Evolutionary conservation across 208 protist genomes (phyloP), one percentile per base, ranked within the genome.

Genomic region (Tetramitus jugosus): DNA sequence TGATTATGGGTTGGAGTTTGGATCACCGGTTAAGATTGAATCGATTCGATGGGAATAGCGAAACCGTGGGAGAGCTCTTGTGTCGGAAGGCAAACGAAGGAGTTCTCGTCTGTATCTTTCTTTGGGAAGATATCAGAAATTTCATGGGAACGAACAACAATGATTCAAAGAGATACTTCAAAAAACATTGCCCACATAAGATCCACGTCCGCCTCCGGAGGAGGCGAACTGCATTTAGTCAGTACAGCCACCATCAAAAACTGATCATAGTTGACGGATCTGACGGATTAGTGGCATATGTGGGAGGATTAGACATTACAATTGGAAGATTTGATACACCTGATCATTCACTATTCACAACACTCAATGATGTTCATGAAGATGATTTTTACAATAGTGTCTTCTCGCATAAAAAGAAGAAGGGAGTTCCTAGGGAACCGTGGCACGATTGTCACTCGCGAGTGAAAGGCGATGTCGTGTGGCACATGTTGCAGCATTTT

Each of bases 81-180:
- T 86, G 61, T n/a, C 6, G n/a, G 20, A 85, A 85, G 81, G 82
- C 82, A 33, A 45, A 78, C 13, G 60, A 85, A 53, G 82, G 82
- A n/a, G 81, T 85, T 26, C 17, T n/a, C 39, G 75, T 85, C 17
- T 84, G 43, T 65, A 17, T 85, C 3, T 61, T 86, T 69, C 23
- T 85, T 20, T 85, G 82, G 82, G 84, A 85, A 42, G 82, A 86
- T 17, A 33, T 43, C 8, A 81, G 43, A 72, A 46, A 56, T 35
- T 79, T 46, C 37, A 81, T 77, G n/a, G 77, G 60, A 14, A 76
- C 64, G 26, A 20, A 69, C 4, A 52, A 49, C 29, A 35, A 29
- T 33, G 6, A 23, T 7, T 33, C 56, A 26, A 62, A 62, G 29
- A 62, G 29, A 26, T 62, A 35, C 20, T 62, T 62, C 20, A 26